Evolutionary conservation across 176 grass and related monocot genomes (phyloP).

Genomic region (Tillandsia fasciculata): DNA sequence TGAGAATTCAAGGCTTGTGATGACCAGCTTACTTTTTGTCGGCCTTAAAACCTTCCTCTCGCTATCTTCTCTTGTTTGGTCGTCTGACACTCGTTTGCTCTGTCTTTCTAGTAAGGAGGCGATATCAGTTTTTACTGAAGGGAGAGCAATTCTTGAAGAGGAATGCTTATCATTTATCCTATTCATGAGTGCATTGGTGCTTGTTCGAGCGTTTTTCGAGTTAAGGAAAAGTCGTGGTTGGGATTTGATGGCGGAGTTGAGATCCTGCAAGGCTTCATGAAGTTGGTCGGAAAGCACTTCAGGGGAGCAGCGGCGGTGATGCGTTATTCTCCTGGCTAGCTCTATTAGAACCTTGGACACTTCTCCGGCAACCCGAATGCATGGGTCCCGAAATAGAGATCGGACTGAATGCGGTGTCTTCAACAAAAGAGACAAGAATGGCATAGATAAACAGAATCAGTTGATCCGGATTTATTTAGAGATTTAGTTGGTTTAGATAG

Average conservation of each 20-base stretch:
- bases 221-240: conserved; percentile 60
- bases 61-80: conserved; percentile 14
- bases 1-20: conserved; percentile 77
- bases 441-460: not conserved
- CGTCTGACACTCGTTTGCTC: conserved; percentile 8
- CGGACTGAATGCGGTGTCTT: conserved; percentile 58
- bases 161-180: conserved; percentile 18
- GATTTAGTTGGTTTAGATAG: not conserved
- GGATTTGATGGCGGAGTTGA: conserved; percentile 55
- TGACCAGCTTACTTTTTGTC: conserved; percentile 74
- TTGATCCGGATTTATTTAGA: not conserved
- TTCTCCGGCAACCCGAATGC: conserved; percentile 59
- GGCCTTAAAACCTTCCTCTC: conserved; percentile 37
- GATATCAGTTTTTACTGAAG: conserved; percentile 59
- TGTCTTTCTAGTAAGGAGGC: conserved; percentile 32
- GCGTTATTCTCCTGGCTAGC: conserved; percentile 47
- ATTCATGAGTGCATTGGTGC: conserved; percentile 23
- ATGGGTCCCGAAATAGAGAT: conserved; percentile 59
- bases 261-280: conserved; percentile 56
- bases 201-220: conserved; percentile 35
- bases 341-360: conserved; percentile 76
- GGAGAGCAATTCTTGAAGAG: conserved; percentile 21
- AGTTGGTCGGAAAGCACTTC: conserved; percentile 62
- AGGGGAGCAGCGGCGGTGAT: conserved; percentile 42
- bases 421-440: conserved; percentile 13